Evolutionary conservation across 306 rosid genomes (phyloP), one percentile per base, ranked within the genome.

Genomic region (Astragalus membranaceus): DNA sequence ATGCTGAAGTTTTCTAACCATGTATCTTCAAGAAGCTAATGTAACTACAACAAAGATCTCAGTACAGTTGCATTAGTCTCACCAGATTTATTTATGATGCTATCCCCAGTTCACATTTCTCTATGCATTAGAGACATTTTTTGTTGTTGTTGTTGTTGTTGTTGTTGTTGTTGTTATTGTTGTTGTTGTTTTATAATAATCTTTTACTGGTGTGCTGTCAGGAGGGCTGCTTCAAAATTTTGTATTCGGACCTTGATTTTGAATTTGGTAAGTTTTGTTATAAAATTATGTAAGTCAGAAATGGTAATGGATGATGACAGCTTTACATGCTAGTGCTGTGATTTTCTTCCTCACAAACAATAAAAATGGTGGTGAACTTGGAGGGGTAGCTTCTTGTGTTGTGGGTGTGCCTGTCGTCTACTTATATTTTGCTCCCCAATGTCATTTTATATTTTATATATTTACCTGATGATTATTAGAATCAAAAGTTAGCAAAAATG

Each of bases 11-110:
- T 85, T 80, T 78, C 73, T 47, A 53, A 56, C 66, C 55, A 61
- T 78, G 80, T 76, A 53, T 85, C 86, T 75, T 81, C 76, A 6
- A 85, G 64, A 58, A 87, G 72, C 56, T 78, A 72, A 81, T 87
- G 75, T 86, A 82, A 48, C 66, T 82, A 77, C 54, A 75, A 2
- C 56, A 66, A 81, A 48, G 78, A 72, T 68, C 78, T 73, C 56
- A 82, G 7, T 35, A 59, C 41, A 73, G 80, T 66, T 61, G 16
- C 50, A 37, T 78, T 84, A 13, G 80, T 72, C 69, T 75, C 84
- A 47, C 82, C 84, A 58, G 88, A 77, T 77, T 83, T 84, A 7
- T 60, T 64, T 63, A 57, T 52, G 9, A 83, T 60, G 75, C 78
- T 10, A 35, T 58, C 6, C 12, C n/a, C n/a, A 14, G 29, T 36